Base-by-base conservation (phyloP, 805 yeast genomes). In the Ogataea kodamae region DNA sequence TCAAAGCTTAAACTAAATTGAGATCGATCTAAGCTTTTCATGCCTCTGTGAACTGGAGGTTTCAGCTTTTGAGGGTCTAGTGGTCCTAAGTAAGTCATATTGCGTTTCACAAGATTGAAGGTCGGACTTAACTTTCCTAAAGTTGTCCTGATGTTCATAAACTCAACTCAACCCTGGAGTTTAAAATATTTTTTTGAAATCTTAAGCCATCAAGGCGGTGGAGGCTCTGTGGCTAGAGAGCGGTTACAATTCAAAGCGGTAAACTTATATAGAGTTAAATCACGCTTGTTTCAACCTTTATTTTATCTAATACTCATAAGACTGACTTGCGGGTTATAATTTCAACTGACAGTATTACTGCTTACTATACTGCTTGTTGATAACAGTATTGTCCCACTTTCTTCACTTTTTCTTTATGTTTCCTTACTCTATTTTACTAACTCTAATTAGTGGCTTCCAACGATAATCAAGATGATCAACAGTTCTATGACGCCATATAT, bases 11-110 rank as follows among this genome's bases (percentile, higher is more conserved):
- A 67, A 5, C 62, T 51, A 62, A 90, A 90, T 45, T 76, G 72
- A 1, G 73, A 57, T 25, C 81, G 70, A 57, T 90, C 92, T 24
- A 90, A 67, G 10, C 52, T 68, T 25, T 52, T 72, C 86, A 85
- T 78, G 2, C 72, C 66, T 27, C 84, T 60, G 53, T 82, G 68
- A 6, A 76, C 62, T 0, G 96, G 96, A 2, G 96, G 94, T 9
- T 25, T 13, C 8, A 50, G 16, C 14, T 41, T 36, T 11, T 38
- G 33, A n/a, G 38, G 39, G 12, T 28, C 30, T 10, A 28, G 23
- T 6, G 18, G 30, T 18, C 40, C 32, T 29, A 34, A 21, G 12
- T 25, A 35, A 13, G 33, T 33, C 37, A 34, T 41, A 9, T 19
- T 25, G 10, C 31, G 28, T 24, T 13, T 15, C 14, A 18, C 5